Conservation (phyloP, 805 yeast genomes). For the Nakazawaea holstii region DNA sequence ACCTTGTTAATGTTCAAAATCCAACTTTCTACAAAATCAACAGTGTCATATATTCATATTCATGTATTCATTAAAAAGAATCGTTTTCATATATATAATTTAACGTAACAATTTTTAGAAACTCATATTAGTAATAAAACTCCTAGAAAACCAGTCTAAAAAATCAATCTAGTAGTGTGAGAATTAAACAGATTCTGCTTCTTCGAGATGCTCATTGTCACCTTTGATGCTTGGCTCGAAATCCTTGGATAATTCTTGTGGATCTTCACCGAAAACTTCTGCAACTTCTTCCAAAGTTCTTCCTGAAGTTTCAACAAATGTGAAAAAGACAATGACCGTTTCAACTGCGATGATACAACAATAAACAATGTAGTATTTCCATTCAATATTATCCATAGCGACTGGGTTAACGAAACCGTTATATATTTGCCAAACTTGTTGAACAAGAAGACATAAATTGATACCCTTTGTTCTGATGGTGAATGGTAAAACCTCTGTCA, state of each 20-base stretch:
- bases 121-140: too few species aligned
- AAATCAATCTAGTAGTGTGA: neutral
- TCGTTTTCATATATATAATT: too few species aligned
- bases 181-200: slow-evolving; percentile 11
- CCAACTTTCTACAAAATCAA: too few species aligned
- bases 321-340: slow-evolving; percentile 22
- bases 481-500: slow-evolving; percentile 35
- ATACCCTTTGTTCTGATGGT: slow-evolving; percentile 18
- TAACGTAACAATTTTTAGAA: too few species aligned
- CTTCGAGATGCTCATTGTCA: slow-evolving; percentile 14
- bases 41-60: too few species aligned
- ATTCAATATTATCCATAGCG: slow-evolving; percentile 31
- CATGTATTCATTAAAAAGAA: too few species aligned
- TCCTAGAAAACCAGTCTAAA: neutral
- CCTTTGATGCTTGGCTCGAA: slow-evolving; percentile 23
- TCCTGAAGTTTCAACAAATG: slow-evolving; percentile 33
- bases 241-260: slow-evolving; percentile 14
- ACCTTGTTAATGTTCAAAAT: too few species aligned
- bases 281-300: slow-evolving; percentile 33
- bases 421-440: slow-evolving; percentile 22
- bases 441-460: slow-evolving; percentile 17
- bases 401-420: slow-evolving; percentile 29
- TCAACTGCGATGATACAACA: slow-evolving; percentile 25
- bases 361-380: slow-evolving; percentile 32
- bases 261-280: slow-evolving; percentile 28